Conservation (phyloP, 2,329 filamentous ascomycete genomes). For the Pyrenophora seminiperda region DNA sequence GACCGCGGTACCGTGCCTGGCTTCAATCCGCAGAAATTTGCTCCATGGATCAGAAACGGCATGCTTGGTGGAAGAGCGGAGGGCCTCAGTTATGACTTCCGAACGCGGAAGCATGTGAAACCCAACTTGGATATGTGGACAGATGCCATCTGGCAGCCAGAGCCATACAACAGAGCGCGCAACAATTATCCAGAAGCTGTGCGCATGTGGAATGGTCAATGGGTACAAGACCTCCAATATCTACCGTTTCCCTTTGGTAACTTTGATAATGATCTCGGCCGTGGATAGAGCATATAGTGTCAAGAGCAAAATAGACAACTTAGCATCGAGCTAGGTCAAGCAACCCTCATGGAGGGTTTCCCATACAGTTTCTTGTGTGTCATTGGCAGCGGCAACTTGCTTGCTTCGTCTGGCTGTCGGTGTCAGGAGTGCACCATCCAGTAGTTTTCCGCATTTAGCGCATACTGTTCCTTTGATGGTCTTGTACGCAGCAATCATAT, state of each 20-base stretch:
- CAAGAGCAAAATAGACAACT: not conserved
- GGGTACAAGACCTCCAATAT: slow-evolving; percentile 31
- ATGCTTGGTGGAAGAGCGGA: slow-evolving; percentile 23
- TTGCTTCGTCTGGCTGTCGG: slow-evolving; percentile 43
- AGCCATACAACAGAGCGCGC: slow-evolving; percentile 21
- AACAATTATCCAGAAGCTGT: slow-evolving; percentile 33
- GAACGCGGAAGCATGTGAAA: slow-evolving; percentile 39
- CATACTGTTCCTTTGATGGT: slow-evolving; percentile 37
- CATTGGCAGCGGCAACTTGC: slow-evolving; percentile 24
- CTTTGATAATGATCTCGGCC: slow-evolving; percentile 5
- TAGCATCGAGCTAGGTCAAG: not conserved
- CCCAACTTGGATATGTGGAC: slow-evolving; percentile 37
- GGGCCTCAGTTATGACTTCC: slow-evolving; percentile 44
- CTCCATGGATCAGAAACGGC: slow-evolving; percentile 22
- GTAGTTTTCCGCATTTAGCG: slow-evolving; percentile 39
- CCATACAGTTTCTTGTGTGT: slow-evolving; percentile 33
- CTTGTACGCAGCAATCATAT: slow-evolving; percentile 50
- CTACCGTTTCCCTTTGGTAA: slow-evolving; percentile 12
- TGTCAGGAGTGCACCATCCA: slow-evolving; percentile 32
- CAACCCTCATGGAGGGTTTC: slow-evolving; percentile 47
- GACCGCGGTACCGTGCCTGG: slow-evolving; percentile 19
- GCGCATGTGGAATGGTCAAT: slow-evolving; percentile 33
- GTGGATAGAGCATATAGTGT: not conserved
- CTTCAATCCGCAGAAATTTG: slow-evolving; percentile 20
- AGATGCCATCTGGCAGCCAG: slow-evolving; percentile 39